Conservation (phyloP, 768 basidiomycete genomes). For the Porphyrellus cyaneotinctus region DNA sequence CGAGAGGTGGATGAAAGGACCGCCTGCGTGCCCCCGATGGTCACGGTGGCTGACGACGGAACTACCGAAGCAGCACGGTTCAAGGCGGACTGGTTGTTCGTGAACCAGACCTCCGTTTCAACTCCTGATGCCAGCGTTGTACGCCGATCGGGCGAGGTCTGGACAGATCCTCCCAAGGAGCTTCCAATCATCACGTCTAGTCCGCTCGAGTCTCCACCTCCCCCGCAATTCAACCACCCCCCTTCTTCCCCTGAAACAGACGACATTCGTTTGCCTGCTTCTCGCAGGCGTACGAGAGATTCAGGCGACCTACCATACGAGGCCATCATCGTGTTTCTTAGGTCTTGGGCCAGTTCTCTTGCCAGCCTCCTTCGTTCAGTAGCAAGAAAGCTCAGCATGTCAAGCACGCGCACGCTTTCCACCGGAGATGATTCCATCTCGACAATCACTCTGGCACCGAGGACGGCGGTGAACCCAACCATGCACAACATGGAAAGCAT, state of each 20-base stretch:
- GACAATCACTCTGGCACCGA: slow-evolving; percentile 29
- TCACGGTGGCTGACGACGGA: slow-evolving; percentile 11
- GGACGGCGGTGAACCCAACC: slow-evolving; percentile 51
- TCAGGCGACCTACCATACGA: slow-evolving; percentile 13
- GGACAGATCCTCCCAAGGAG: slow-evolving; percentile 19
- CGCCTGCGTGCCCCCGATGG: slow-evolving; percentile 34
- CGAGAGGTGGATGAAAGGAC: slow-evolving; percentile 41
- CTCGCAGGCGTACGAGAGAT: slow-evolving; percentile 19
- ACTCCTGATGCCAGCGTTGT: not conserved
- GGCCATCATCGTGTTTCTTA: slow-evolving; percentile 15
- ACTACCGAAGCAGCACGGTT: slow-evolving; percentile 48
- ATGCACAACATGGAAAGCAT: slow-evolving; percentile 60
- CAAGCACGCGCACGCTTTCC: slow-evolving; percentile 19
- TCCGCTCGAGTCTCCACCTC: slow-evolving; percentile 2
- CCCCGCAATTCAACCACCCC: slow-evolving; percentile 12
- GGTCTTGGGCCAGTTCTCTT: slow-evolving; percentile 36
- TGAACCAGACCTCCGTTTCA: slow-evolving; percentile 26
- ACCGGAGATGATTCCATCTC: slow-evolving; percentile 32
- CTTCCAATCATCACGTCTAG: slow-evolving; percentile 21
- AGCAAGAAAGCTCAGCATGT: slow-evolving; percentile 28
- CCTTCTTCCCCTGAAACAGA: slow-evolving; percentile 13
- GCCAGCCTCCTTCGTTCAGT: slow-evolving; percentile 45
- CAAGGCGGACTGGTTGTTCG: slow-evolving; percentile 51
- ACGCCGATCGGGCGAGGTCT: slow-evolving; percentile 11
- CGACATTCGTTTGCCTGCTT: not conserved